These are phyloP conservation scores for Hypholoma fasciculare DNA, from an alignment of 768 basidiomycete genomes.

Conservation along the genomic window DNA sequence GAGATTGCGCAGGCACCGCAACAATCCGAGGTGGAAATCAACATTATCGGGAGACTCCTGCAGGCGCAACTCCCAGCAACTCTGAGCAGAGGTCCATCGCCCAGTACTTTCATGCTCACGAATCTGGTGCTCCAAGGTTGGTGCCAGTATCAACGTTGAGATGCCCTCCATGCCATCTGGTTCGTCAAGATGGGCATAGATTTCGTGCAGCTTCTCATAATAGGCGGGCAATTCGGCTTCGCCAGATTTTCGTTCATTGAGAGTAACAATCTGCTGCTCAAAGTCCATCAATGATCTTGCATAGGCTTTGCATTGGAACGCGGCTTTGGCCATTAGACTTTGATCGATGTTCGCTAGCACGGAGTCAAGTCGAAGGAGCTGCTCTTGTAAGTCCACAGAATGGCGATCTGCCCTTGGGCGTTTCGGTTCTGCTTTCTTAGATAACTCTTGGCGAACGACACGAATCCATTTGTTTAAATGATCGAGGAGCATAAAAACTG, in stretches of 20 bases:
- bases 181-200: conserved; percentile 94
- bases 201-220: conserved; percentile 92
- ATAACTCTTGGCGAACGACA: conserved; percentile 64
- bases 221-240: conserved; percentile 59
- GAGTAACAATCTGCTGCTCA: conserved; percentile 73
- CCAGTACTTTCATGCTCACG: conserved; percentile 97
- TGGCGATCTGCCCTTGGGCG: conserved; percentile 41
- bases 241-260: conserved; percentile 41
- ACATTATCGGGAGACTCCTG: conserved; percentile 91
- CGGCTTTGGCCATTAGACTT: conserved; percentile 89
- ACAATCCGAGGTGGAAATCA: conserved; percentile 83
- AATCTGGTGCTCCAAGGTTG: conserved; percentile 93
- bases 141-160: conserved; percentile 83
- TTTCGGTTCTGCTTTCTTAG: conserved; percentile 50
- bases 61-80: conserved; percentile 96
- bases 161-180: conserved; percentile 99
- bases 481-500: conserved; percentile 91
- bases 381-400: conserved; percentile 47
- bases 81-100: conserved; percentile 97
- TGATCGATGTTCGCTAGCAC: conserved; percentile 82
- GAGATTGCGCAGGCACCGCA: conserved; percentile 89
- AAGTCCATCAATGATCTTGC: conserved; percentile 95
- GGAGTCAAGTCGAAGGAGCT: conserved; percentile 75
- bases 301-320: conserved; percentile 91
- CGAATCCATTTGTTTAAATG: conserved; percentile 92